Evolutionary conservation across 352 stramenopile species (phyloP), one percentile per base, ranked within the genome.

Genomic region (Phytophthora hybrid): DNA sequence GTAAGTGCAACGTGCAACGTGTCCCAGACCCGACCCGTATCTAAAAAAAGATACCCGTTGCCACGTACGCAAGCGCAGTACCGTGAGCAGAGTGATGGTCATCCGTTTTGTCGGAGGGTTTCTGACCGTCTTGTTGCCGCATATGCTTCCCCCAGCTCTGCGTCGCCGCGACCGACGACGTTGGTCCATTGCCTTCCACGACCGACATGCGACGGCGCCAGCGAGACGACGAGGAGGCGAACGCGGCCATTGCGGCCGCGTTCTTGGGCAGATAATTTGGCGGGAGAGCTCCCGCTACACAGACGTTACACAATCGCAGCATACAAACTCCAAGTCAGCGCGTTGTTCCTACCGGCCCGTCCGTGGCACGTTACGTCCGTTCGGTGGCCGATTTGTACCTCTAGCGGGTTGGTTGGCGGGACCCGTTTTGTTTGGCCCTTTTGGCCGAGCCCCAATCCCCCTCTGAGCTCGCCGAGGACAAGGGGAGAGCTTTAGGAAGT

Each of bases 401-500:
- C 49, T 51, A 72, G 1, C 19, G 10, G 34, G 59, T 78, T 73
- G 64, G 34, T 66, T 79, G 53, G 52, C 47, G 16, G 57, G 39
- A 18, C 58, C 61, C 65, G 59, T 69, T 77, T 78, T 63, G 72
- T 32, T 63, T 54, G n/a, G 47, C 18, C 37, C 8, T 46, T 31
- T 16, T 37, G 21, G n/a, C 44, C n/a, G 10, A 18, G 37, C 14
- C 13, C 41, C 41, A 51, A 51, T 64, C 71, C 67, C 66, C 65
- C 49, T 64, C 69, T 51, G 41, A 21, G 59, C 57, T 46, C 44
- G 62, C 49, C 47, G 47, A 54, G 47, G 57, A 63, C 55, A 73
- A 82, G 63, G 75, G 75, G 71, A 79, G 76, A 79, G 74, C 78
- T 66, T 76, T 58, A 54, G 66, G 63, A 60, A 71, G 63, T 19